Conservation (phyloP, 805 yeast species). For the Isabelozyma heimii region DNA sequence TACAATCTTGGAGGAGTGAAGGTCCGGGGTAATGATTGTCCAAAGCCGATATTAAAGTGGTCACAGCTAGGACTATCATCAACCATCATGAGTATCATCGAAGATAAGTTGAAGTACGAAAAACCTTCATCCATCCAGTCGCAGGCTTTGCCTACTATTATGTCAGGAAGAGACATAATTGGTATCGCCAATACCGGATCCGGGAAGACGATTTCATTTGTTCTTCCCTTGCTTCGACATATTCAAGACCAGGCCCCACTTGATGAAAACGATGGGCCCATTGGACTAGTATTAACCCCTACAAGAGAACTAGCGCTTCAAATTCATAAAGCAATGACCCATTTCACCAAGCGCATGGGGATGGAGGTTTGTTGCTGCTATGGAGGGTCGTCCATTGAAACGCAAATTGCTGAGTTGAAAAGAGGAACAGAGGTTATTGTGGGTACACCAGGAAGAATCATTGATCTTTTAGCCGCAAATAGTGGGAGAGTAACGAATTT, state of each 20-base stretch:
- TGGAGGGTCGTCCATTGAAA: constrained; percentile 83
- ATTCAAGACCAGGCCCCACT: constrained; percentile 68
- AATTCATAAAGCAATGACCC: constrained; percentile 62
- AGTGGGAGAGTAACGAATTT: constrained; percentile 72
- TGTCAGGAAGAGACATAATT: constrained; percentile 86
- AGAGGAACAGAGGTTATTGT: constrained; percentile 78
- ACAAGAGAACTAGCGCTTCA: constrained; percentile 91
- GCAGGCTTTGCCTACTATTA: constrained; percentile 85
- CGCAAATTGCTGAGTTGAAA: constrained; percentile 77
- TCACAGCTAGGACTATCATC: constrained; percentile 76
- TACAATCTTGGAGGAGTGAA: constrained; percentile 59
- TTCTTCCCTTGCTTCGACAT: constrained; percentile 82
- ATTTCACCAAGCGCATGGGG: constrained; percentile 51
- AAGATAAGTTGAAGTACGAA: constrained; percentile 47
- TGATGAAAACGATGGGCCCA: constrained; percentile 59
- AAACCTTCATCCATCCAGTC: constrained; percentile 86
- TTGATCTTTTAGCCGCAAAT: constrained; percentile 83
- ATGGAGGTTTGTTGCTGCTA: constrained; percentile 74
- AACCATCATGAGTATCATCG: constrained; percentile 51
- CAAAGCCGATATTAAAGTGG: constrained; percentile 74
- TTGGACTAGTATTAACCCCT: constrained; percentile 80
- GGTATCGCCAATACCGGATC: constrained; percentile 97
- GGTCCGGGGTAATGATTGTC: constrained; percentile 56
- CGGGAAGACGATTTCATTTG: constrained; percentile 89
- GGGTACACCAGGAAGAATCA: constrained; percentile 94